Evolutionary conservation across 495 filamentous ascomycete species (phyloP), one percentile per base, ranked within the genome.

Genomic region (Lindgomyces ingoldianus): DNA sequence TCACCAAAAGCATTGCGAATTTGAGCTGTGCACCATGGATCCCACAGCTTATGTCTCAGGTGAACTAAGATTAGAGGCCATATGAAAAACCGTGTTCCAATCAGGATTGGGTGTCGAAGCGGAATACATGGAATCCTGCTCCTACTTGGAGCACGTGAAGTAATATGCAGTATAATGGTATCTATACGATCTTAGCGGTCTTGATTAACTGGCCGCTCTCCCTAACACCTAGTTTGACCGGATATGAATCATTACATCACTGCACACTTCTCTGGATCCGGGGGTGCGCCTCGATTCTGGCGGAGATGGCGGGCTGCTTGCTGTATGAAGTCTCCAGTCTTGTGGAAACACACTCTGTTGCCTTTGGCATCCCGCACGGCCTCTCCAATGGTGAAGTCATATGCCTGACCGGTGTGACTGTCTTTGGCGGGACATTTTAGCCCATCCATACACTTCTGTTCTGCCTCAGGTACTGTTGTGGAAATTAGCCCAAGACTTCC

Each of bases 341-440:
- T 79, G 56, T 79, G 76, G 36, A 73, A 73, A 55, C 77, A 79
- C 10, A 74, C 70, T 12, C 67, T 44, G 46, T 78, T 77, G 2
- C 67, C 74, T 60, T 74, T 63, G 3, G 73, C 76, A 49, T 78
- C 77, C 29, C 62, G 59, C 39, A 79, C 68, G 19, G 74, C 68
- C 62, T 78, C 74, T 12, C 74, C 74, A 69, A 78, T 78, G 8
- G 74, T 65, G 11, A 57, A 70, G 59, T 79, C 77, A 48, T 76
- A 79, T 25, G 68, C 45, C 56, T 71, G 71, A 26, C 73, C 70
- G 36, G 72, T 78, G 57, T 76, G 72, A 58, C 64, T 74, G 54
- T 79, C 77, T 52, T 45, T 68, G 14, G 74, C 77, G n/a, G 76
- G 74, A 11, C 77, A 75, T 24, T 62, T 64, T 19, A 79, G 62